These are phyloP conservation scores for Boletus vermiculosoides DNA, from an alignment of 768 basidiomycete species.

Conservation along the genomic window DNA sequence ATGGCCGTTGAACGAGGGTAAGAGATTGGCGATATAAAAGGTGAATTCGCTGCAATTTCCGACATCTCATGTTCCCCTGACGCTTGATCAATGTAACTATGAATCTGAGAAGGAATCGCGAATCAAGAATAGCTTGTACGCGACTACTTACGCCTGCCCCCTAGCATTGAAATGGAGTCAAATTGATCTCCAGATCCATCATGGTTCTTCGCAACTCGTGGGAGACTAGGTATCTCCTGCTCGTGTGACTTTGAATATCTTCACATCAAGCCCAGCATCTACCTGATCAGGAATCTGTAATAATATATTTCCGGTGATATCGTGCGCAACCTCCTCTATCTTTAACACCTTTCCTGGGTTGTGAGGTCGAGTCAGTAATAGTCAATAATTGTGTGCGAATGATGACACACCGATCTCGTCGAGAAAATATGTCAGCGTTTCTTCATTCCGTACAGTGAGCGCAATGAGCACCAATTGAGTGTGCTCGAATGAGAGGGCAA, in stretches of 20 bases:
- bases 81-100: conserved; percentile 4
- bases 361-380: neutral
- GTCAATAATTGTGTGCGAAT: neutral
- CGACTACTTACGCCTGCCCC: neutral
- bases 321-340: conserved; percentile 29
- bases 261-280: conserved; percentile 39
- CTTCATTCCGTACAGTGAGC: conserved; percentile 52
- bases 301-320: conserved; percentile 14
- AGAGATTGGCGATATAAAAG: neutral
- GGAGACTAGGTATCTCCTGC: conserved; percentile 1
- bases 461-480: conserved; percentile 34
- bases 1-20: neutral
- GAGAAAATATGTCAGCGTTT: conserved; percentile 50
- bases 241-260: conserved; percentile 44
- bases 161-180: conserved; percentile 4
- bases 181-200: conserved; percentile 18
- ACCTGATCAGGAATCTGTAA: conserved; percentile 33
- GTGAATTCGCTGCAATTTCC: conserved; percentile 1
- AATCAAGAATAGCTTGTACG: conserved; percentile 7
- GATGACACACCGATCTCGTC: conserved; percentile 29
- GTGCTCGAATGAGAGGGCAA: conserved; percentile 27
- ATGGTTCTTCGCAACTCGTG: conserved; percentile 1
- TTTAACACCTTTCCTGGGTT: conserved; percentile 23
- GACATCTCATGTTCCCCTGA: neutral
- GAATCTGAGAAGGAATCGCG: conserved; percentile 8